Evolutionary conservation across 208 protist species (phyloP).

Genomic region (Trichomonas gallinae): DNA sequence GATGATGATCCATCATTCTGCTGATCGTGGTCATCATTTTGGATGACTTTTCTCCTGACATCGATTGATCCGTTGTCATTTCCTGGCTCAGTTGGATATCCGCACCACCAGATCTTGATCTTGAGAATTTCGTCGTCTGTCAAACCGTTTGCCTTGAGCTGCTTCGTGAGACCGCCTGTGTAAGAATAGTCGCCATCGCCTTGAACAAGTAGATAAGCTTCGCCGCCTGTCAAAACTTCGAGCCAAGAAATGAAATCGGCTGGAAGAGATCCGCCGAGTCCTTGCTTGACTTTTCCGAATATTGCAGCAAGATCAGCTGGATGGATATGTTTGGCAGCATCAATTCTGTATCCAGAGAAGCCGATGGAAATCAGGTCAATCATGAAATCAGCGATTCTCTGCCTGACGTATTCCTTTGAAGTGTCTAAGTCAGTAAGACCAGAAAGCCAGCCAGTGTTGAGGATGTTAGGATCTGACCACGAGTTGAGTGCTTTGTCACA

Average conservation of each 20-base stretch:
- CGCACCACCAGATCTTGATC: slow-evolving; percentile 53
- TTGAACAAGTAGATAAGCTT: slow-evolving; percentile 45
- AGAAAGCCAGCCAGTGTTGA: slow-evolving; percentile 51
- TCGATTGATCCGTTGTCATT: background rate
- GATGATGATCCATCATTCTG: too few relatives aligned
- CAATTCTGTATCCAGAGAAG: slow-evolving; percentile 38
- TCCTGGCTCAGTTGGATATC: slow-evolving; percentile 43
- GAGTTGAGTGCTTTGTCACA: slow-evolving; percentile 50
- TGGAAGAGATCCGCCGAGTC: slow-evolving; percentile 46
- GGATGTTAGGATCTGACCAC: slow-evolving; percentile 48
- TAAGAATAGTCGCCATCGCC: slow-evolving; percentile 41
- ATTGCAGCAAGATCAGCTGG: slow-evolving; percentile 46
- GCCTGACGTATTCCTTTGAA: slow-evolving; percentile 44
- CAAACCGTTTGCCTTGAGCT: slow-evolving; percentile 37
- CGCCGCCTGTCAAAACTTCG: slow-evolving; percentile 49
- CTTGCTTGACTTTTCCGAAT: slow-evolving; percentile 42
- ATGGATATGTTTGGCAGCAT: slow-evolving; percentile 55
- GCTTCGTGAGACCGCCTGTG: slow-evolving; percentile 25
- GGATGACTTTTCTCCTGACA: slow-evolving; percentile 35
- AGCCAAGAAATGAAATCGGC: slow-evolving; percentile 48
- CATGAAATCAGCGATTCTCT: slow-evolving; percentile 52
- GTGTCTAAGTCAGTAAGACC: slow-evolving; percentile 51
- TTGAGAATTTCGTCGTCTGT: slow-evolving; percentile 42
- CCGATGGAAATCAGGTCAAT: slow-evolving; percentile 40
- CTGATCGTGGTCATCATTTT: slow-evolving; percentile 58